Percentiles rank a stretch among this genome's conserved stretches.
Evolutionary conservation across 768 basidiomycete genomes (phyloP).

Genomic region (Naganishia vaughanmartiniae): DNA sequence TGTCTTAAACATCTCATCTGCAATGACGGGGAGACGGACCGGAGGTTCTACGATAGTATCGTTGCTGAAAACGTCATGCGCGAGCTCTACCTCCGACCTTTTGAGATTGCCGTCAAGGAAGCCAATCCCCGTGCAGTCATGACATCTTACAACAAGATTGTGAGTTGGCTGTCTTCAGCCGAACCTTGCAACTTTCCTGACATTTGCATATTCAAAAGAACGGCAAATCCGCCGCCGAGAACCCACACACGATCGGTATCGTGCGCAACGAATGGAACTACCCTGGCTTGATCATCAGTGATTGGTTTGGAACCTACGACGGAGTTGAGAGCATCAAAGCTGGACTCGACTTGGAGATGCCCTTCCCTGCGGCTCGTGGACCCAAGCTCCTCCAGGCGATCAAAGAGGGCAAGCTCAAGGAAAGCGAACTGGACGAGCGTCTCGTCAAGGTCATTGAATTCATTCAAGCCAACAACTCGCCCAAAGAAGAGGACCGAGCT

Average conservation of each 20-base stretch:
- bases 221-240: constrained; percentile 17
- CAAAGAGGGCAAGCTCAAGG: constrained; percentile 19
- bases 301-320: constrained; percentile 75
- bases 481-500: neutral
- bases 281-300: constrained; percentile 74
- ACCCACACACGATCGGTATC: constrained; percentile 24
- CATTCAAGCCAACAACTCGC: constrained; percentile 14
- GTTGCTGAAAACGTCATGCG: constrained; percentile 59
- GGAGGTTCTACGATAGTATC: constrained; percentile 23
- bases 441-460: constrained; percentile 22
- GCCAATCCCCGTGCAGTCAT: constrained; percentile 45
- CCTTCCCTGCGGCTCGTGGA: constrained; percentile 23
- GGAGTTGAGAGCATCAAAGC: constrained; percentile 60
- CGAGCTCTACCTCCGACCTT: constrained; percentile 67
- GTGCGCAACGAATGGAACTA: constrained; percentile 64
- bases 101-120: constrained; percentile 58
- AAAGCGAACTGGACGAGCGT: constrained; percentile 17
- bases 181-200: neutral
- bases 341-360: constrained; percentile 29
- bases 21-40: constrained; percentile 78
- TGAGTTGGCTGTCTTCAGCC: neutral
- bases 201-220: neutral
- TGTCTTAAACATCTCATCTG: constrained; percentile 79
- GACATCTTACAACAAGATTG: constrained; percentile 31
- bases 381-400: constrained; percentile 24